phyloP scores from a whole-genome alignment of 495 filamentous ascomycete species.

The Articulospora tetracladia region DNA sequence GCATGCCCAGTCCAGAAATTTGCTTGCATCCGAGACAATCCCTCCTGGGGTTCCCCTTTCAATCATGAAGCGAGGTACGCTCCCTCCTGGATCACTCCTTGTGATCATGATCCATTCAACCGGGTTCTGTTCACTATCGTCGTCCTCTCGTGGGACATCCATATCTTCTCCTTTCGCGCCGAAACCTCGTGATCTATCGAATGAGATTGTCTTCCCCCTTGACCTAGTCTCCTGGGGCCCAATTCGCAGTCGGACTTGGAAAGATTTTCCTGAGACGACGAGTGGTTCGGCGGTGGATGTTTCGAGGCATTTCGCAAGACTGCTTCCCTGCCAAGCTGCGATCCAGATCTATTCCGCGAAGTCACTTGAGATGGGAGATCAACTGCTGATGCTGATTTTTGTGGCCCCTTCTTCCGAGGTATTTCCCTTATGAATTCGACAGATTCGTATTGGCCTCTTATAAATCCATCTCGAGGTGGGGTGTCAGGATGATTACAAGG shows the following conservation, averaged over 20 bases:
- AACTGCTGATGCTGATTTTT: slow-evolving; percentile 21
- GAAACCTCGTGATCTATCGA: slow-evolving; percentile 35
- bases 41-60: slow-evolving; percentile 85
- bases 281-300: slow-evolving; percentile 8
- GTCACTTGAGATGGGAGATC: slow-evolving; percentile 16
- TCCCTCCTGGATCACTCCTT: slow-evolving; percentile 89
- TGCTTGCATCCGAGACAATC: slow-evolving; percentile 76
- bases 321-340: slow-evolving; percentile 21
- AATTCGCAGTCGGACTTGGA: slow-evolving; percentile 1
- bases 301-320: slow-evolving; percentile 22
- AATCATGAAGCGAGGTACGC: slow-evolving; percentile 89
- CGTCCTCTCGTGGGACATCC: slow-evolving; percentile 35
- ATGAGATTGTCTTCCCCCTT: slow-evolving; percentile 46
- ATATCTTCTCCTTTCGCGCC: slow-evolving; percentile 36
- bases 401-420: slow-evolving; percentile 38
- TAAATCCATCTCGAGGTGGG: slow-evolving; percentile 61
- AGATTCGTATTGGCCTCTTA: slow-evolving; percentile 84
- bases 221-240: slow-evolving; percentile 17
- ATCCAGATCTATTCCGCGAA: slow-evolving; percentile 11
- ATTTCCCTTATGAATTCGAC: slow-evolving; percentile 90
- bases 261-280: background rate
- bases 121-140: slow-evolving; percentile 54
- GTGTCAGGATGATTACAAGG: slow-evolving; percentile 75
- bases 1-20: slow-evolving; percentile 83
- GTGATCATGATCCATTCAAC: slow-evolving; percentile 96